phyloP scores from a whole-genome alignment of 2,329 filamentous ascomycete genomes.

The Aspergillus udagawae region DNA sequence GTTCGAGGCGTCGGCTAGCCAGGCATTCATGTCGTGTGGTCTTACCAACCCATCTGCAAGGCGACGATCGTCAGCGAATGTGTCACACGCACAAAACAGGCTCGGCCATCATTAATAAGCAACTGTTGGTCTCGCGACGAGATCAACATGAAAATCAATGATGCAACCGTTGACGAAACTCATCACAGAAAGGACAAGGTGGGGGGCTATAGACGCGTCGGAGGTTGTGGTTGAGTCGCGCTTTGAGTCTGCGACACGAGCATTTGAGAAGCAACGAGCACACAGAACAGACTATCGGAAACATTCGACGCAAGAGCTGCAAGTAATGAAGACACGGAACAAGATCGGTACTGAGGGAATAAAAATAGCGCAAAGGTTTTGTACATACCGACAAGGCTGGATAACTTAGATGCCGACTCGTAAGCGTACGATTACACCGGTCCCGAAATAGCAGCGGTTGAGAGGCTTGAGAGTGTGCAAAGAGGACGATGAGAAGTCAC shows the following conservation, averaged over 20 bases:
- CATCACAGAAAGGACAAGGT: not conserved
- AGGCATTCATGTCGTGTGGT: slow-evolving; percentile 49
- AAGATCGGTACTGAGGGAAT: slow-evolving; percentile 3
- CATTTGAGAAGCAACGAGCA: slow-evolving; percentile 14
- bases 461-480: slow-evolving; percentile 21
- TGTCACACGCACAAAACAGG: slow-evolving; percentile 10
- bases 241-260: slow-evolving; percentile 21
- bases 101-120: slow-evolving; percentile 16
- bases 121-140: not conserved
- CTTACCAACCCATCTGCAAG: slow-evolving; percentile 45
- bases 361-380: slow-evolving; percentile 2
- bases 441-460: slow-evolving; percentile 36
- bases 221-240: slow-evolving; percentile 16
- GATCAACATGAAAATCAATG: slow-evolving; percentile 20
- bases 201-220: slow-evolving; percentile 24
- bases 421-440: slow-evolving; percentile 34
- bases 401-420: slow-evolving; percentile 37
- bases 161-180: not conserved
- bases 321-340: slow-evolving; percentile 1
- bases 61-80: slow-evolving; percentile 21
- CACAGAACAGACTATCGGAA: slow-evolving; percentile 17
- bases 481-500: slow-evolving; percentile 20
- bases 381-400: slow-evolving; percentile 42
- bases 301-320: slow-evolving; percentile 9
- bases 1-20: slow-evolving; percentile 46